Base-by-base conservation (phyloP, 2,329 filamentous ascomycete genomes). In the Penicillium sp. region DNA sequence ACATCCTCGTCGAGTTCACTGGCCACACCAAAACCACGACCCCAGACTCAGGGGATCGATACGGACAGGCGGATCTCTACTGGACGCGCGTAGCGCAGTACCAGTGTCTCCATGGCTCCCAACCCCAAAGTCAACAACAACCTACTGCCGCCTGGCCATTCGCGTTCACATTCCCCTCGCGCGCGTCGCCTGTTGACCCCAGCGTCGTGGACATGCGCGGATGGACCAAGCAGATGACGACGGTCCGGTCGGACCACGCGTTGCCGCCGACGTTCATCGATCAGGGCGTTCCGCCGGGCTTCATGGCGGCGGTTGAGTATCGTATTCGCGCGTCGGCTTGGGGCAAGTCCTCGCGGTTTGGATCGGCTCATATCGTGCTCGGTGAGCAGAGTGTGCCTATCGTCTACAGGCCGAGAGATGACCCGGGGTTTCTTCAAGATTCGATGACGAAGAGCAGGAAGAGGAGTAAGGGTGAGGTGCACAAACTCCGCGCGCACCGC, bases 1-100 rank as follows among this genome's bases (percentile, higher is more conserved):
- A 35, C 29, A 21, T 56, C 9, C 17, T 48, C 21, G 21, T 56
- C 5, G 53, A 56, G 29, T 41, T 56, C 15, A 13, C 5, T 2
- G 53, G 53, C 1, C 53, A 41, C 44, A 56, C 53, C 29, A 56
- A 35, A 11, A 56, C 44, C 53, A 38, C n/a, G 44, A 31, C 23
- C 2, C 29, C 13, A 15, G 29, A 23, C 41, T 48, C 53, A 2
- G 26, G 3, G 0, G 26, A 47, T 5, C 3, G 23, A 21, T 56
- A 38, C 11, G 53, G 53, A 2, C 23, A 35, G 5, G 53, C 41
- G 21, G 44, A 56, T n/a, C 13, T 56, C 8, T 56, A 31, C 44
- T 56, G 53, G 17, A 56, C 44, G 1, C 9, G 11, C 8, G 53
- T 56, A 13, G n/a, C 15, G 17, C 17, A 47, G 19, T 35, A 7